Evolutionary conservation across 768 basidiomycete species (phyloP), one percentile per base, ranked within the genome.

Genomic region (Termitomyces sp.): DNA sequence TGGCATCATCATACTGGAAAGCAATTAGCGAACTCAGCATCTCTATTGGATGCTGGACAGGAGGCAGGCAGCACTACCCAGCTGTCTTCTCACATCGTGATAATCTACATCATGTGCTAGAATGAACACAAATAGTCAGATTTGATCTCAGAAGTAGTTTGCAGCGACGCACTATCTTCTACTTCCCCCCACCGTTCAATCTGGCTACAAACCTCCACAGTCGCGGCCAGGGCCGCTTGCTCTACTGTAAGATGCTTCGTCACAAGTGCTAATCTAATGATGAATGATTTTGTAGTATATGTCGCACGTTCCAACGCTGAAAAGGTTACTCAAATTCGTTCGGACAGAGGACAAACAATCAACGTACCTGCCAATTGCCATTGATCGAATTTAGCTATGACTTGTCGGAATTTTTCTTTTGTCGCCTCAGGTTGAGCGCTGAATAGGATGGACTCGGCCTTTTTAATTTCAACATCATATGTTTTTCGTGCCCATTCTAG

Each of bases 101-200:
- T 91, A 89, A 73, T 99, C 97, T 43, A 99, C 95, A 70, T 99
- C 97, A 67, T 98, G 97, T 14, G 97, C 96, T 99, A 70, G 39
- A 49, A 42, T 50, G 47, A 55, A 34, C 34, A 37, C 17, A 32
- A 30, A 54, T 25, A 46, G 32, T 65, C 45, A 64, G 47, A 54
- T 46, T 57, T 30, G 8, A 23, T 50, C 44, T 54, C 50, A n/a
- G 44, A 40, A 32, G 40, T 41, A 41, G 21, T 35, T 53, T 48
- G 61, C 23, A 43, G 34, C 23, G 30, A 78, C 97, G 78, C 66
- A 98, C 96, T 92, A 69, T 98, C 97, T 76, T 98, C 97, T 0
- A 99, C 97, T 73, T 98, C 96, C n/a, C 97, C 97, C 97, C 97
- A 99, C 48, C 86, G 80, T 70, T 95, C 85, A 58, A 98, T 98